Base-by-base conservation (phyloP, 352 stramenopile genomes). In the Phytophthora syringae region DNA sequence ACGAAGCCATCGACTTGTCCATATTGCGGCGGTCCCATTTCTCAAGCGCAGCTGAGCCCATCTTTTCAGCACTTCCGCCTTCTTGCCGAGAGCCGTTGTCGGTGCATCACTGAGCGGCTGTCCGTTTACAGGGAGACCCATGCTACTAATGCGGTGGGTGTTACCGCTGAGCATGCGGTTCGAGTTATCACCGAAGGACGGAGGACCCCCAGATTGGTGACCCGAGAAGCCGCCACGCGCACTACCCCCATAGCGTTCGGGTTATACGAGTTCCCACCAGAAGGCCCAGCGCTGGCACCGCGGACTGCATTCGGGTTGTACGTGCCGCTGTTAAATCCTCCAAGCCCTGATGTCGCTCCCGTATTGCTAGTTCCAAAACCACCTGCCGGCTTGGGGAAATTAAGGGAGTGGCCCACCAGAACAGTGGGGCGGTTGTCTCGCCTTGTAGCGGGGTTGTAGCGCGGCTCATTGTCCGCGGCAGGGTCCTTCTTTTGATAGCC, bases 1-100 rank as follows among this genome's bases (percentile, higher is more conserved):
- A 96, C n/a, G 84, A 90, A n/a, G 77, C 86, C 75, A 96, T 96
- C 15, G 84, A 93, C 70, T 94, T 94, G 70, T 96, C 88, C 82
- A 96, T 94, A 79, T 96, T 94, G 34, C 88, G 88, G 16, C 86
- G 82, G 20, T 96, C 86, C 86, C 86, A 96, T 25, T 86, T 90
- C 32, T 96, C 88, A 18, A 88, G 79, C 13, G 85, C 86, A 54
- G 89, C 82, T 25, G 82, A 76, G 13, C 86, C 82, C 55, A 94
- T 90, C 70, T 93, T 92, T 90, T 89, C n/a, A 96, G 64, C 18
- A 84, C 80, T 51, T 92, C 83, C 0, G 92, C 81, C 3, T 81
- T 90, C 66, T 94, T 90, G 18, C 83, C 80, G 5, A 96, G 67
- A 61, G 84, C 81, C 7, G 81, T 89, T 13, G 80, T 75, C 18